A percentile compares a stretch with the other conserved stretches of the same genome.
Conservation (phyloP, 2,329 filamentous ascomycete genomes). For the Botrytis sinoallii region DNA sequence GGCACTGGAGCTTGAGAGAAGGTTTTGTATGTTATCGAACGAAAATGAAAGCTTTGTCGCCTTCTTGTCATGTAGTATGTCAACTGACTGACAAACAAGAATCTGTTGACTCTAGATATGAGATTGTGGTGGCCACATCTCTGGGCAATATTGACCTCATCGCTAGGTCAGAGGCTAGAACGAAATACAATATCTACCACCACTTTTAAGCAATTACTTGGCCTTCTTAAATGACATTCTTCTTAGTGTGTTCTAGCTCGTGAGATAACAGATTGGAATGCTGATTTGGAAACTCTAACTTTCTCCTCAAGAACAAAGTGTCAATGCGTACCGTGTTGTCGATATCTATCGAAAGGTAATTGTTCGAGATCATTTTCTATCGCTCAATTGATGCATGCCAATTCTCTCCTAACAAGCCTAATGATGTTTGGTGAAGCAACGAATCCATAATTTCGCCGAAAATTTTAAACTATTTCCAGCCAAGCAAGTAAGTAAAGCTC, state of each 20-base stretch:
- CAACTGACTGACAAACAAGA: constrained; percentile 1
- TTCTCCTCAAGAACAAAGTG: not conserved
- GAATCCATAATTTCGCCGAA: constrained; percentile 10
- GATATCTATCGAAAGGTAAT: not conserved
- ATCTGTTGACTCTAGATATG: not conserved
- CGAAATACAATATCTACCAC: not conserved
- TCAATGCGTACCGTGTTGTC: not conserved
- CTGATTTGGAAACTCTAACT: not conserved
- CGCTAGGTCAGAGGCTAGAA: not conserved
- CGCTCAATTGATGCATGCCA: not conserved
- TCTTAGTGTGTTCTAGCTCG: constrained; percentile 6
- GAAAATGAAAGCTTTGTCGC: not conserved
- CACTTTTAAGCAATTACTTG: not conserved
- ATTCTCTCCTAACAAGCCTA: not conserved
- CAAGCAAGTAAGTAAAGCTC: not conserved
- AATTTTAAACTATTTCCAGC: not conserved
- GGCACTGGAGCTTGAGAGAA: not conserved
- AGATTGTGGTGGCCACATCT: not conserved
- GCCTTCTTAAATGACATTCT: not conserved
- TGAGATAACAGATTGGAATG: not conserved
- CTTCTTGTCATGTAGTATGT: not conserved
- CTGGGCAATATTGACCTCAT: not conserved
- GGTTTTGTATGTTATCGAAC: not conserved
- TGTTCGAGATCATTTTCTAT: not conserved
- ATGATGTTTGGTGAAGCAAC: not conserved